Conservation (phyloP, 371 early-diverging fungal genomes). For the Chytridium lagenaria region DNA sequence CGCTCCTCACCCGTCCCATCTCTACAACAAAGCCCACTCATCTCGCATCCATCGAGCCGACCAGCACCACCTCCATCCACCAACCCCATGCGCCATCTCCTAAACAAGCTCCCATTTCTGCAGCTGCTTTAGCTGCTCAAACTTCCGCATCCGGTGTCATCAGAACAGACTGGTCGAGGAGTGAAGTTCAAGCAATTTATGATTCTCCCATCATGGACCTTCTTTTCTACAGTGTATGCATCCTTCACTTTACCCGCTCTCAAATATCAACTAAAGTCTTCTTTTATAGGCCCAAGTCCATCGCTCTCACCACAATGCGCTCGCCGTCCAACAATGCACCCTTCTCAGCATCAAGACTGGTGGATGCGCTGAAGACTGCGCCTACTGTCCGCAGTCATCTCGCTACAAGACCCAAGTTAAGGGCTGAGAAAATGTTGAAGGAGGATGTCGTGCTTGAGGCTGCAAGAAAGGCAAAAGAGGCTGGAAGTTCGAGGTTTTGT, state of each 20-base stretch:
- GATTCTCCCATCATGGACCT: constrained; percentile 84
- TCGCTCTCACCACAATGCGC: constrained; percentile 73
- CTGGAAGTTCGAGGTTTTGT: constrained; percentile 72
- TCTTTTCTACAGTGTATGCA: constrained; percentile 75
- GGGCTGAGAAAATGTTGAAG: constrained; percentile 76
- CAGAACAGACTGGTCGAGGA: constrained; percentile 76
- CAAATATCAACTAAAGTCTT: neutral
- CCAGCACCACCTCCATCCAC: neutral
- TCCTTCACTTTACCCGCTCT: neutral
- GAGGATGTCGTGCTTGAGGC: constrained; percentile 75
- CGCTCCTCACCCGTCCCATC: too few relatives aligned
- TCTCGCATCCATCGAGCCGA: neutral
- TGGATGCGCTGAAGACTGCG: constrained; percentile 86
- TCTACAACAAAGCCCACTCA: too few relatives aligned
- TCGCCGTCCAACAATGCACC: constrained; percentile 83
- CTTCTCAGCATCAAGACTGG: constrained; percentile 87
- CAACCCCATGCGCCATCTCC: neutral
- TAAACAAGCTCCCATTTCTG: neutral
- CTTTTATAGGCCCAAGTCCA: constrained; percentile 73
- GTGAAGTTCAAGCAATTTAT: constrained; percentile 78
- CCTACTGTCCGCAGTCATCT: constrained; percentile 84
- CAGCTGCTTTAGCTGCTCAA: constrained; percentile 19
- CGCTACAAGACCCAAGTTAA: constrained; percentile 74
- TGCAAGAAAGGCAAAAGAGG: constrained; percentile 81
- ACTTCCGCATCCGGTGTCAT: constrained; percentile 60